Conservation (phyloP, 2,329 filamentous ascomycete genomes). For the Arachnopeziza araneosa region DNA sequence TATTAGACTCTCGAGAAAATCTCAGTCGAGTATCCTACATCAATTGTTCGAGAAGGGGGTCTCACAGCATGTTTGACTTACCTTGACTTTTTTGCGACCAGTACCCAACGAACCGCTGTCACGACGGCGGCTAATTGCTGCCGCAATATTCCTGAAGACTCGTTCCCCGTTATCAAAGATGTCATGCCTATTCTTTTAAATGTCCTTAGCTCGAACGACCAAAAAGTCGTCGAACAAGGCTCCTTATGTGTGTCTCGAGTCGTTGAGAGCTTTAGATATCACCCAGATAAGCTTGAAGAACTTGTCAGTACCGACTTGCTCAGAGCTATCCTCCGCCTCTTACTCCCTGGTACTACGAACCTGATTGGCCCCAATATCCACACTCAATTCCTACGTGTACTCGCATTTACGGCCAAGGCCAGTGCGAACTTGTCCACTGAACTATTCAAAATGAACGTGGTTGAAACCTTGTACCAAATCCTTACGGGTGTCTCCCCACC, state of each 20-base stretch:
- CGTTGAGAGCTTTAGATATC: conserved; percentile 92
- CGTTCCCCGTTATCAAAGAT: conserved; percentile 83
- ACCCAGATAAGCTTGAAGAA: conserved; percentile 83
- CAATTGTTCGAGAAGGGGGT: conserved; percentile 92
- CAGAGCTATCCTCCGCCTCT: conserved; percentile 74
- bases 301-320: conserved; percentile 85
- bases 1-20: conserved; percentile 84
- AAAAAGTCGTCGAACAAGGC: conserved; percentile 93
- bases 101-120: conserved; percentile 92
- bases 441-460: conserved; percentile 91
- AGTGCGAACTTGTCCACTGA: conserved; percentile 85
- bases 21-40: conserved; percentile 88
- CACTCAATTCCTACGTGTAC: conserved; percentile 88
- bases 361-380: conserved; percentile 91
- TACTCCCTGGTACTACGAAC: conserved; percentile 92
- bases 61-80: conserved; percentile 94
- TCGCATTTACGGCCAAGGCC: conserved; percentile 84
- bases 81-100: conserved; percentile 95
- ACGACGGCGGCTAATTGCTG: conserved; percentile 98
- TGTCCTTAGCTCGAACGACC: conserved; percentile 86
- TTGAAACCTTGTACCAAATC: conserved; percentile 96
- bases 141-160: conserved; percentile 90
- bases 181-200: conserved; percentile 95
- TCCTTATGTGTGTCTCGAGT: conserved; percentile 93
- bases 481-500: conserved; percentile 93